Conservation (phyloP, 2,329 filamentous ascomycete genomes). For the Escovopsis weberi region DNA sequence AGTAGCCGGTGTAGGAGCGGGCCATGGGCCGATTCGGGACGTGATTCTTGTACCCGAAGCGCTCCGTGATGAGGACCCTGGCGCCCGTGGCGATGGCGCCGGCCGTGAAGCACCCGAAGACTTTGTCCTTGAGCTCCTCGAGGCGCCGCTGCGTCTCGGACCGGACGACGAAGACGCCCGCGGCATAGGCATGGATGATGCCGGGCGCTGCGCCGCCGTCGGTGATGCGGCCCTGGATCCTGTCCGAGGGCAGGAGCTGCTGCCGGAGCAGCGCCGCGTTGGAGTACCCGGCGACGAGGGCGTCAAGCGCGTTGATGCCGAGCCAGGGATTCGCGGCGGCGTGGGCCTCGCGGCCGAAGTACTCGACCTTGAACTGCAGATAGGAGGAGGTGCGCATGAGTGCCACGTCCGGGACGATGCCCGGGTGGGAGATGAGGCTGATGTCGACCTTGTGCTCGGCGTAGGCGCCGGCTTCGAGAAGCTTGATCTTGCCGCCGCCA, state of each 20-base stretch:
- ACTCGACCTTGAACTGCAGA: constrained; percentile 32
- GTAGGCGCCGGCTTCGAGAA: constrained; percentile 27
- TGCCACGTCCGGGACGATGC: constrained; percentile 26
- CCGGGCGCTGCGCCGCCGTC: constrained; percentile 38
- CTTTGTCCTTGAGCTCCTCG: constrained; percentile 23
- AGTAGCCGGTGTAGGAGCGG: constrained; percentile 28
- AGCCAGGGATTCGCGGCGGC: constrained; percentile 41
- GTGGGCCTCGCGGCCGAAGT: constrained; percentile 39
- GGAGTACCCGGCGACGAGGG: constrained; percentile 32
- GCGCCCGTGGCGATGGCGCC: constrained; percentile 30
- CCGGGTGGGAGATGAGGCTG: constrained; percentile 12
- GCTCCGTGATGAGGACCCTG: constrained; percentile 22
- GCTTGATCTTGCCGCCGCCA: constrained; percentile 32
- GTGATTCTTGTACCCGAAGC: constrained; percentile 36
- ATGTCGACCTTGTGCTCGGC: constrained; percentile 7
- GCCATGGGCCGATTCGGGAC: constrained; percentile 38
- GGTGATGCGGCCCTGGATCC: constrained; percentile 35
- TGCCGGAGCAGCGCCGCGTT: constrained; percentile 36
- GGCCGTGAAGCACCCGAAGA: constrained; percentile 24
- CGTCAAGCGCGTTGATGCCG: constrained; percentile 44
- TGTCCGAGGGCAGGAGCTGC: constrained; percentile 36
- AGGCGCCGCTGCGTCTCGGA: constrained; percentile 27
- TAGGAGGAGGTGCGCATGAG: constrained; percentile 39
- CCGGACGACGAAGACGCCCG: constrained; percentile 29
- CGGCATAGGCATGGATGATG: constrained; percentile 37